Percentiles rank a stretch among this genome's conserved stretches.
Evolutionary conservation across 352 stramenopile genomes (phyloP).

Genomic region (Phytophthora cajani): DNA sequence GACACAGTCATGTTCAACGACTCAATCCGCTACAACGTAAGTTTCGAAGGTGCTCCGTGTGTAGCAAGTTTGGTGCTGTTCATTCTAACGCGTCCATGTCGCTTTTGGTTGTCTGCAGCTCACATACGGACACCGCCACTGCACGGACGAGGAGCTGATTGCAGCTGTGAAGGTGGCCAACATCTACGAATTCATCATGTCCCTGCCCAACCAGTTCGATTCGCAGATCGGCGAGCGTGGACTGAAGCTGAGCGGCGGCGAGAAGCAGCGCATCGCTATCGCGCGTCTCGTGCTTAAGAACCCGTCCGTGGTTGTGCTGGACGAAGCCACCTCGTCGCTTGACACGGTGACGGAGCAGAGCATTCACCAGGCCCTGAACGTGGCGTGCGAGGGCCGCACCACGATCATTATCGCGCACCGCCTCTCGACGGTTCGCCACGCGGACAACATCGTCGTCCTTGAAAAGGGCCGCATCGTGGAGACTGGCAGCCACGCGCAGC

Average conservation of each 20-base stretch:
- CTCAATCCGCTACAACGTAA: slow-evolving; percentile 95
- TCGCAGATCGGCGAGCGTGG: slow-evolving; percentile 86
- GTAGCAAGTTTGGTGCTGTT: not conserved
- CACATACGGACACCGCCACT: slow-evolving; percentile 88
- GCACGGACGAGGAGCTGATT: slow-evolving; percentile 91
- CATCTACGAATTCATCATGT: slow-evolving; percentile 94
- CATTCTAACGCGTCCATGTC: slow-evolving; percentile 14
- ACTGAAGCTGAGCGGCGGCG: slow-evolving; percentile 78
- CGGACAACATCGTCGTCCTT: slow-evolving; percentile 74
- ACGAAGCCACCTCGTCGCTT: slow-evolving; percentile 83
- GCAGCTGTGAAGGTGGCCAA: slow-evolving; percentile 92
- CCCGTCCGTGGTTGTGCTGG: slow-evolving; percentile 74
- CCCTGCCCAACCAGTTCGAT: slow-evolving; percentile 91
- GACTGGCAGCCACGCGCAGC: slow-evolving; percentile 47
- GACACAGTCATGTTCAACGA: slow-evolving; percentile 98
- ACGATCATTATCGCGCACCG: slow-evolving; percentile 84
- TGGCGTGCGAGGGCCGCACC: slow-evolving; percentile 60
- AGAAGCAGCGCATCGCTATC: slow-evolving; percentile 88
- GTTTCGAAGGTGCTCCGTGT: slow-evolving; percentile 6
- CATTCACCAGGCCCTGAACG: slow-evolving; percentile 68
- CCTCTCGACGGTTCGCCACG: slow-evolving; percentile 80
- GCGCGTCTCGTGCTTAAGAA: slow-evolving; percentile 83
- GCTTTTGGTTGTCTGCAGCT: slow-evolving; percentile 60
- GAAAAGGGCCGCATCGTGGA: slow-evolving; percentile 63
- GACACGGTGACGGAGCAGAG: slow-evolving; percentile 78